Base-by-base conservation (phyloP, 164 flowering plant species). In the Dillenia suffruticosa region DNA sequence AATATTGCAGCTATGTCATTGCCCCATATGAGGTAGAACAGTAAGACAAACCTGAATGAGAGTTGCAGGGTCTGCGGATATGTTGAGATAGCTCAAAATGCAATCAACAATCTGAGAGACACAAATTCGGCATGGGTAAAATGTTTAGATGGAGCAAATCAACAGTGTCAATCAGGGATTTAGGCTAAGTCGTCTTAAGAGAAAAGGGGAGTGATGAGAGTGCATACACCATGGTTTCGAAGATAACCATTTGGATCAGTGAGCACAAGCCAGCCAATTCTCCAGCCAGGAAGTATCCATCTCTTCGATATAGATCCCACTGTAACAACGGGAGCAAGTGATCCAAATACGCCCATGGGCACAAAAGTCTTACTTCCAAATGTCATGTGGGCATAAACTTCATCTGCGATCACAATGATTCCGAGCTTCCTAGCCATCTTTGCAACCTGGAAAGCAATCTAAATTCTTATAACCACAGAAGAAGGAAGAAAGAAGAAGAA, bases 31-130 rank as follows among this genome's bases (percentile, higher is more conserved):
- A 32, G 40, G 40, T 32, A 32, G 6, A 32, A 32, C 40, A 5
- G 40, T 13, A 22, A 32, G 40, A 32, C 68, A 57, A 46, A 80
- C 84, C 84, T 81, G 80, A 60, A 72, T 63, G 60, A 81, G 70
- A 15, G 84, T 81, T 44, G 76, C 53, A 46, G 84, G 78, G 12
- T 77, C 76, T 52, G 70, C 22, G 9, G 73, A 43, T 9, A 76
- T 61, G 49, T 59, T 49, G 46, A 77, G 68, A 56, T 2, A 71
- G n/a, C 76, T 60, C 63, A 59, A 67, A 44, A 77, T 69, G 54
- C 71, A 54, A 17, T 78, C 70, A 26, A 72, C 61, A 59, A 76
- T 56, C 80, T 77, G 73, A 52, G 54, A 55, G 0, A 32, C 6
- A 32, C 7, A 32, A 32, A 32, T 32, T 32, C 5, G 40, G 40